Evolutionary conservation across 495 filamentous ascomycete genomes (phyloP), one percentile per base, ranked within the genome.

Genomic region (Aspergillus biplanus): DNA sequence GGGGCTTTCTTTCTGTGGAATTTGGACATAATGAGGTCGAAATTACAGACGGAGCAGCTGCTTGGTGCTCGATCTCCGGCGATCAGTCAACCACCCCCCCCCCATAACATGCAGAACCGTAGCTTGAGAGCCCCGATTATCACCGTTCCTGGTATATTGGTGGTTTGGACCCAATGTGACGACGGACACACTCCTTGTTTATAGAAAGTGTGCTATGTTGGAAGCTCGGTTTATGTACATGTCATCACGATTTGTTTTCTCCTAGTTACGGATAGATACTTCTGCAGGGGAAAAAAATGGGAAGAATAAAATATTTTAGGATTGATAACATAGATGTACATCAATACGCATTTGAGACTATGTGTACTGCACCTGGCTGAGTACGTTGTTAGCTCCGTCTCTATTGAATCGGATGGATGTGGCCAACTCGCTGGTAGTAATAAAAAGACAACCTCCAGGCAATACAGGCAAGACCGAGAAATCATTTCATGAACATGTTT

Each of bases 131-230:
- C 21, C 21, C 21, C 21, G 21, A 27, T 27, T 27, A 27, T 27
- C 21, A 27, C 21, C 21, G 21, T 27, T 27, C 21, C 21, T 1
- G 21, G 21, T 27, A 34, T 18, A 42, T 15, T 42, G 46, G 18
- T 46, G 52, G 37, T 57, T 47, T 33, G 53, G 61, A 57, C 44
- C 37, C 44, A 61, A 61, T 58, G 59, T 65, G 63, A 58, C 18
- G 37, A 65, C 39, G 53, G 33, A 31, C n/a, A 21, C 52, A 16
- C 37, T 35, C 16, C 39, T 52, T 57, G 53, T 57, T 55, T 59
- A 37, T 56, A 64, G 49, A 59, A 21, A 21, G 18, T 27, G 33
- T 33, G 31, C 33, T 44, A 44, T 44, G 39, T 15, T 44, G n/a
- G 39, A 44, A 44, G 39, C n/a, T 27, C n/a, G 39, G n/a, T 15